Evolutionary conservation across 306 rosid species (phyloP).

Genomic region (Urtica urens): DNA sequence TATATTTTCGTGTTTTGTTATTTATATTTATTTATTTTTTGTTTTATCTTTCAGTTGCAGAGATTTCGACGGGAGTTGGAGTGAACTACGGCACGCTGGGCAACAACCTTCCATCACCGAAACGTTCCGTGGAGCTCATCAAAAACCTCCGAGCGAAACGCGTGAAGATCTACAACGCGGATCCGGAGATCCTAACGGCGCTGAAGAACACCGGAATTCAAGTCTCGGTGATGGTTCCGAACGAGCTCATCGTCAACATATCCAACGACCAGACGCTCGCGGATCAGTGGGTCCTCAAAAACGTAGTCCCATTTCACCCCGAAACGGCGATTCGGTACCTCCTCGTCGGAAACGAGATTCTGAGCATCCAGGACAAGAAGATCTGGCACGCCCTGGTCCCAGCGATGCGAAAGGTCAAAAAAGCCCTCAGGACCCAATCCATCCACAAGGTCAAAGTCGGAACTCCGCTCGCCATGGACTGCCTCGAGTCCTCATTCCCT

Average conservation of each 20-base stretch:
- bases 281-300: constrained; percentile 42
- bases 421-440: constrained; percentile 24
- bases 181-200: constrained; percentile 40
- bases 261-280: constrained; percentile 46
- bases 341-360: constrained; percentile 72
- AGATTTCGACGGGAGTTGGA: constrained; percentile 35
- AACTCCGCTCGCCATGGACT: constrained; percentile 55
- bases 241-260: constrained; percentile 43
- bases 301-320: constrained; percentile 42
- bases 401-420: constrained; percentile 46
- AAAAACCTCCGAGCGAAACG: constrained; percentile 40
- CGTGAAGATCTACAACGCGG: constrained; percentile 49
- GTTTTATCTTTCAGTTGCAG: constrained; percentile 27
- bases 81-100: constrained; percentile 72
- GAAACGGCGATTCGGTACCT: constrained; percentile 54
- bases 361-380: constrained; percentile 17
- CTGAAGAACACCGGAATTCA: constrained; percentile 36
- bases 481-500: constrained; percentile 53
- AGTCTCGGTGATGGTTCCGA: constrained; percentile 67
- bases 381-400: constrained; percentile 48
- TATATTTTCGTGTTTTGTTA: no score
- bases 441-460: constrained; percentile 61
- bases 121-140: constrained; percentile 34
- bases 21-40: neutral
- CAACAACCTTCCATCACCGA: constrained; percentile 51